Percentiles rank a stretch among this genome's conserved stretches.
Evolutionary conservation across 306 rosid species (phyloP).

Genomic region (Rubus idaeus): DNA sequence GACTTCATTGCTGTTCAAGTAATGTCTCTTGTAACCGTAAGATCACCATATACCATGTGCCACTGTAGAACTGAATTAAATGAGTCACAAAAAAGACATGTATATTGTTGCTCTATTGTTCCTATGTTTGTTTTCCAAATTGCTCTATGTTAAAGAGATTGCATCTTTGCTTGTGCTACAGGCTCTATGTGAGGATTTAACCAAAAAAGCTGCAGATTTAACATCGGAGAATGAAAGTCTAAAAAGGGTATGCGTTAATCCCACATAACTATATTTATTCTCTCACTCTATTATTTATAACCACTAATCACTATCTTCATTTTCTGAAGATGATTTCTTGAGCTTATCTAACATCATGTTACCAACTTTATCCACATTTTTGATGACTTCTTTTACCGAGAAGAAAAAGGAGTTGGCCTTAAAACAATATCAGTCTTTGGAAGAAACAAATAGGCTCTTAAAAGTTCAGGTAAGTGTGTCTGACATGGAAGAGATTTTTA

Average conservation of each 20-base stretch:
- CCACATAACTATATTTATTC: neutral
- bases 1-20: neutral
- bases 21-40: neutral
- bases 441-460: slow-evolving; percentile 67
- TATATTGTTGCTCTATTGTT: neutral
- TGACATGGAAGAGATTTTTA: slow-evolving; percentile 19
- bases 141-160: slow-evolving; percentile 17
- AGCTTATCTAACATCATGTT: slow-evolving; percentile 17
- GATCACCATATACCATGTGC: neutral
- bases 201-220: slow-evolving; percentile 72
- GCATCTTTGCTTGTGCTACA: slow-evolving; percentile 32
- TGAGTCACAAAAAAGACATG: neutral
- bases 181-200: slow-evolving; percentile 89
- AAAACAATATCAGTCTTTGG: slow-evolving; percentile 70
- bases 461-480: slow-evolving; percentile 66
- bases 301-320: neutral
- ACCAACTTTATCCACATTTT: slow-evolving; percentile 25
- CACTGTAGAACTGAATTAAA: neutral
- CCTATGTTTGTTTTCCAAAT: neutral
- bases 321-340: slow-evolving; percentile 1
- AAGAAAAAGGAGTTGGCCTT: slow-evolving; percentile 83
- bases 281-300: neutral
- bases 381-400: slow-evolving; percentile 27
- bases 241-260: slow-evolving; percentile 55
- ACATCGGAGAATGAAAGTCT: slow-evolving; percentile 70